Percentiles rank a stretch among this genome's conserved stretches.
Evolutionary conservation across 2,329 filamentous ascomycete species (phyloP).

Genomic region (Aspergillus ustus): DNA sequence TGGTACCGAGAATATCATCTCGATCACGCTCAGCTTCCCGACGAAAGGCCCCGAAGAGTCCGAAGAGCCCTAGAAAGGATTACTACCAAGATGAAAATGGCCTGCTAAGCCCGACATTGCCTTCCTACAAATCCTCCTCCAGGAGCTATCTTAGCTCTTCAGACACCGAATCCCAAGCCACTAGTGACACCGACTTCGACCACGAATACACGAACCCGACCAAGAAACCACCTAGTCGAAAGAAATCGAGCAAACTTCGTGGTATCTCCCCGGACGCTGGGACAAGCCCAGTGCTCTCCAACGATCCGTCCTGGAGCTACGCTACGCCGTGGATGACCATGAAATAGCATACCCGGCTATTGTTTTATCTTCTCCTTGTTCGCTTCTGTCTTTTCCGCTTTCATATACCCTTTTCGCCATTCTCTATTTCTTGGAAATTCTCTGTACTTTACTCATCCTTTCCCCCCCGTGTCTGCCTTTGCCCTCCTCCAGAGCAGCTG

Average conservation of each 20-base stretch:
- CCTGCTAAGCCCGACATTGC: constrained; percentile 13
- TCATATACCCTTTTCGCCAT: constrained; percentile 2
- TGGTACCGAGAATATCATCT: constrained; percentile 15
- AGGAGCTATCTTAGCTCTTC: constrained; percentile 17
- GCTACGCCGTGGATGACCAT: constrained; percentile 6
- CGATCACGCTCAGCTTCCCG: constrained; percentile 8
- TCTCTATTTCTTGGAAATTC: background rate
- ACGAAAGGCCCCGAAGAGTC: background rate
- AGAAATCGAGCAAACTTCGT: constrained; percentile 9
- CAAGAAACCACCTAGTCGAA: background rate
- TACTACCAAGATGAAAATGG: constrained; percentile 11
- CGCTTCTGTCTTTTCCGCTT: background rate
- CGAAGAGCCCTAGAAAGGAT: background rate
- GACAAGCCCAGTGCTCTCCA: constrained; percentile 13
- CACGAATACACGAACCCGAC: constrained; percentile 9
- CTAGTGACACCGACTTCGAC: constrained; percentile 26
- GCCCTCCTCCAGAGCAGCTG: background rate
- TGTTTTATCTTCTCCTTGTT: background rate
- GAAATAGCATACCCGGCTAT: background rate
- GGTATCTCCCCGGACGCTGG: constrained; percentile 19
- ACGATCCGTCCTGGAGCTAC: constrained; percentile 26
- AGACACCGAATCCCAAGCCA: constrained; percentile 14
- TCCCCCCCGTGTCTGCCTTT: too few species aligned
- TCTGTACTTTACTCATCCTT: constrained; percentile 6
- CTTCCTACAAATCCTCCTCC: constrained; percentile 6